phyloP scores from a whole-genome alignment of 2,329 filamentous ascomycete species.

The Calonectria honghensis region DNA sequence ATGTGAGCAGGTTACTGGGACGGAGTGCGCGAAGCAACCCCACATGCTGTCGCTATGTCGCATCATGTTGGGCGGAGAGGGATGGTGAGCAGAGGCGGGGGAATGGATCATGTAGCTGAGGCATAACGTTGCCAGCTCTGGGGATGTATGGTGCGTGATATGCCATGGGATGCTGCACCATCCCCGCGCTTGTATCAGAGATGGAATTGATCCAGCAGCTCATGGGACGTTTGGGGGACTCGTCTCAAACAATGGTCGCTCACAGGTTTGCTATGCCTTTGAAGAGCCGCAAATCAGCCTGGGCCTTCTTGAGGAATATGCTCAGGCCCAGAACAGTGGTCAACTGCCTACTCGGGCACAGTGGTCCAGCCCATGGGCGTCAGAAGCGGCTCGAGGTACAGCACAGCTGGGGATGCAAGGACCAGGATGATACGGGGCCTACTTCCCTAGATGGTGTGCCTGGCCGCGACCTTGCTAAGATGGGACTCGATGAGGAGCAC shows the following conservation, averaged over 20 bases:
- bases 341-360: slow-evolving; percentile 15
- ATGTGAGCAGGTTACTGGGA: slow-evolving; percentile 48
- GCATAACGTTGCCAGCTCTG: not conserved
- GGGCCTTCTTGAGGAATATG: slow-evolving; percentile 20
- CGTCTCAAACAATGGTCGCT: not conserved
- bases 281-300: slow-evolving; percentile 11
- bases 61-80: slow-evolving; percentile 39
- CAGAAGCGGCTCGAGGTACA: slow-evolving; percentile 31
- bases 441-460: slow-evolving; percentile 36
- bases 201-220: not conserved
- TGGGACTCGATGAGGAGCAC: slow-evolving; percentile 5
- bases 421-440: slow-evolving; percentile 35
- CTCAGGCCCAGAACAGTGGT: slow-evolving; percentile 19
- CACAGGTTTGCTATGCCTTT: not conserved
- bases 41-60: slow-evolving; percentile 47
- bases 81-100: slow-evolving; percentile 30
- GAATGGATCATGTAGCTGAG: slow-evolving; percentile 17
- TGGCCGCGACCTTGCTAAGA: slow-evolving; percentile 39
- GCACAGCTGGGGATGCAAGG: slow-evolving; percentile 44
- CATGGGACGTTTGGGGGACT: not conserved
- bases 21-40: slow-evolving; percentile 54
- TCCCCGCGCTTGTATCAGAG: not conserved
- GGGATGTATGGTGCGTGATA: not conserved
- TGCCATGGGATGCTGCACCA: not conserved
- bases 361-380: slow-evolving; percentile 17